phyloP scores from a whole-genome alignment of 192 early-diverging fungal species.

The Chytriomyces hyalinus region DNA sequence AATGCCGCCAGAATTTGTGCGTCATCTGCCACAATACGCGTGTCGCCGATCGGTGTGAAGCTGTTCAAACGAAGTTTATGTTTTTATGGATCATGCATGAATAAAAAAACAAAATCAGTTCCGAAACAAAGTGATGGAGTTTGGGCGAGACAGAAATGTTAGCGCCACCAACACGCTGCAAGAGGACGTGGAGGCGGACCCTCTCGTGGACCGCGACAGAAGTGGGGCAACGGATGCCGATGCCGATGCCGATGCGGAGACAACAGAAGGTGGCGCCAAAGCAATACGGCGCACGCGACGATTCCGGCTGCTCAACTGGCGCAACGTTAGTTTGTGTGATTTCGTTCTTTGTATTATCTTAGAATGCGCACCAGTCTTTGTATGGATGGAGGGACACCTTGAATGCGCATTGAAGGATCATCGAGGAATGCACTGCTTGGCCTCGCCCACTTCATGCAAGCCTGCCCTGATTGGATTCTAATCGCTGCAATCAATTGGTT shows the following conservation, averaged over 20 bases:
- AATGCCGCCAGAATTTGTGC: no score
- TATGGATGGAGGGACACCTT: no score
- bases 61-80: no score
- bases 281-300: background rate
- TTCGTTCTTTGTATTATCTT: no score
- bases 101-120: no score
- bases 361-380: no score
- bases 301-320: constrained; percentile 1
- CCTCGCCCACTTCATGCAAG: background rate
- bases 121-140: background rate
- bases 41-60: no score
- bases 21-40: no score
- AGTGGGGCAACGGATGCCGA: background rate
- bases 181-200: background rate
- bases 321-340: background rate
- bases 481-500: no score
- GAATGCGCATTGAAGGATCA: background rate
- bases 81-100: no score
- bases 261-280: background rate
- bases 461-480: background rate
- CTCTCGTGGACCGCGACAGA: background rate
- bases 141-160: background rate
- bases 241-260: background rate
- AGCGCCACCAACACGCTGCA: background rate
- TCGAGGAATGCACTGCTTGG: background rate